Percentiles rank a stretch among this genome's conserved stretches.
phyloP scores from a whole-genome alignment of 2,329 filamentous ascomycete genomes.

The Ceratocystis lukuohia region DNA sequence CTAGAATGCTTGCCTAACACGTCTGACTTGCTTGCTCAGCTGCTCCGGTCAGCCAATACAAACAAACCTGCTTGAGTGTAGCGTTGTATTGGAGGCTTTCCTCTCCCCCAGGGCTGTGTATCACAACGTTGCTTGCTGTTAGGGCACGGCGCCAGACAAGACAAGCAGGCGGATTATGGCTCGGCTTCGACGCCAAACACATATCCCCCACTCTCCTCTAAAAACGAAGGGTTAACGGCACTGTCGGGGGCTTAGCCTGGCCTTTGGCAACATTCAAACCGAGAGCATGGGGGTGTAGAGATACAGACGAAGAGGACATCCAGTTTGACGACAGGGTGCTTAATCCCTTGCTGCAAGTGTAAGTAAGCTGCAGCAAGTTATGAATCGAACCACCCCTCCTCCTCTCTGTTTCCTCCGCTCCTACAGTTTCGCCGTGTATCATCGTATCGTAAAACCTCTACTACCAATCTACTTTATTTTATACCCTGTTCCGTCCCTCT shows the following conservation, averaged over 20 bases:
- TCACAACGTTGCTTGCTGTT: background rate
- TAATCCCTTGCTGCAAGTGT: background rate
- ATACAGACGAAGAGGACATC: too few species aligned
- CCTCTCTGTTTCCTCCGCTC: background rate
- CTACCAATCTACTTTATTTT: too few species aligned
- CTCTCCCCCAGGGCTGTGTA: background rate
- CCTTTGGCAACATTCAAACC: background rate
- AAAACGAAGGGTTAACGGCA: background rate
- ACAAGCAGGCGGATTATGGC: background rate
- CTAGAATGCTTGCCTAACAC: background rate
- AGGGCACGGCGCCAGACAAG: background rate
- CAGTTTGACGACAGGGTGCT: background rate
- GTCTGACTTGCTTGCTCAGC: background rate
- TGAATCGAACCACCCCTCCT: background rate
- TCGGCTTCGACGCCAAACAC: background rate
- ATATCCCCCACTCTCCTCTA: background rate
- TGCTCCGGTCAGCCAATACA: background rate
- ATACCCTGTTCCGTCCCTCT: too few species aligned
- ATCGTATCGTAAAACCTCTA: background rate
- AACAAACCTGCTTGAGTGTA: background rate
- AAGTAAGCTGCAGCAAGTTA: background rate
- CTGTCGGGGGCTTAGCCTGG: background rate
- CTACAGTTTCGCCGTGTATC: background rate
- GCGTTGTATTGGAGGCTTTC: background rate
- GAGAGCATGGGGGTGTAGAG: background rate